Evolutionary conservation across 371 early-diverging fungal genomes (phyloP), one percentile per base, ranked within the genome.

Genomic region (Mucor racemosus): DNA sequence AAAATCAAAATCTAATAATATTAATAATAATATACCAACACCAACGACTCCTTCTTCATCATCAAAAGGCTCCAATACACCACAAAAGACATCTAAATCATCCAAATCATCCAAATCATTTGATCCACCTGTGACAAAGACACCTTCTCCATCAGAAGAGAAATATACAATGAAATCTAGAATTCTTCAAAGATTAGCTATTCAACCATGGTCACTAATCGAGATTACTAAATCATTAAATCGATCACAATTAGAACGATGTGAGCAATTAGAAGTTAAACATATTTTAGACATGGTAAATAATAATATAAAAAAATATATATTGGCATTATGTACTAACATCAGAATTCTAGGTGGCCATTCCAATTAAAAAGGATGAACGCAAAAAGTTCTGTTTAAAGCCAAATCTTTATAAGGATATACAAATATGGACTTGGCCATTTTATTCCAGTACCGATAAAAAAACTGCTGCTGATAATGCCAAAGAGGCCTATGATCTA

Each of bases 351-450:
- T 34, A 68, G 69, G 69, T 69, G 33, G 69, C 54, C 9, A 60
- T 69, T 46, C 60, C 65, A 14, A 38, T 64, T 33, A 46, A 64
- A 33, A 64, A 69, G 46, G 55, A 55, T 33, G 60, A 50, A 14
- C 53, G 60, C 9, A 66, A 64, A 56, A 69, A 69, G 31, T 69
- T 56, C 31, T 65, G 65, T 33, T 50, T 69, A 36, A 69, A 69
- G 41, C 70, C 70, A 19, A 55, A n/a, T 0, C 11, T 60, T 1
- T 69, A 65, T 17, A 65, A 57, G 41, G 61, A 65, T 10, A 65
- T 65, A 31, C 50, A 46, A 19, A 60, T 69, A 19, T 69, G 69
- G 69, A 54, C 64, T 36, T 69, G 69, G 69, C 69, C 69, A 5
- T 60, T 46, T 17, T 69, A 69, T 36, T 54, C 54, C 1, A 10